Percentiles rank a stretch among this genome's conserved stretches.
Conservation (phyloP, 2,329 filamentous ascomycete genomes). For the Aspergillus candidus region DNA sequence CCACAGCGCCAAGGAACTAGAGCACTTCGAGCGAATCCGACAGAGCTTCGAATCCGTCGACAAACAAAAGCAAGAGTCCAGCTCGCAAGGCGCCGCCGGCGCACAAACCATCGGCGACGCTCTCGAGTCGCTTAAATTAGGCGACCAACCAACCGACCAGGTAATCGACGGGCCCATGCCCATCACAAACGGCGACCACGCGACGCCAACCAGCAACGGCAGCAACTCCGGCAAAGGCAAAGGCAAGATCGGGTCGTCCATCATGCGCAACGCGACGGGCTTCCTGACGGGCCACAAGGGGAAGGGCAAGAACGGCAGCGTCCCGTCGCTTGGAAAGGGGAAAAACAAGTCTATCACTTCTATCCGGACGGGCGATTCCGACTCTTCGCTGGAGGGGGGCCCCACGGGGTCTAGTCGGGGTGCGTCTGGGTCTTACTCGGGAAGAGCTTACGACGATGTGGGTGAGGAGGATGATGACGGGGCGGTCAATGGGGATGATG, state of each 20-base stretch:
- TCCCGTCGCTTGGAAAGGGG: conserved; percentile 24
- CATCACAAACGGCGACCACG: conserved; percentile 22
- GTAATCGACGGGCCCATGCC: conserved; percentile 12
- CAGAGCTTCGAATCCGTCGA: conserved; percentile 66
- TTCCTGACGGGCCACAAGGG: conserved; percentile 26
- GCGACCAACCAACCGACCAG: conserved; percentile 14
- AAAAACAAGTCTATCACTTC: conserved; percentile 33
- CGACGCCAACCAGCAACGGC: neutral
- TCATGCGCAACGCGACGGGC: conserved; percentile 25
- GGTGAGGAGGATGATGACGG: conserved; percentile 22
- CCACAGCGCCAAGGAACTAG: conserved; percentile 73
- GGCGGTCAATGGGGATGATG: conserved; percentile 29
- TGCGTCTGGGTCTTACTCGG: neutral
- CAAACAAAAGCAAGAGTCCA: conserved; percentile 37
- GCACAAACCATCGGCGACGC: conserved; percentile 34
- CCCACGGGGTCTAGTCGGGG: conserved; percentile 4
- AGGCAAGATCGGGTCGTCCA: conserved; percentile 24
- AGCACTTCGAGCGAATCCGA: conserved; percentile 82
- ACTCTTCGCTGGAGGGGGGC: conserved; percentile 25
- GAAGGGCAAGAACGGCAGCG: conserved; percentile 14
- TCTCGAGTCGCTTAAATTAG: conserved; percentile 30
- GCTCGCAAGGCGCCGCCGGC: conserved; percentile 7
- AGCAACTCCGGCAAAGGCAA: conserved; percentile 25
- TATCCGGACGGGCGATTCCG: conserved; percentile 26
- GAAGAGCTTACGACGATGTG: conserved; percentile 13